Conservation (phyloP, 1,284 basidiomycete genomes). For the Cutaneotrichosporon daszewskae region DNA sequence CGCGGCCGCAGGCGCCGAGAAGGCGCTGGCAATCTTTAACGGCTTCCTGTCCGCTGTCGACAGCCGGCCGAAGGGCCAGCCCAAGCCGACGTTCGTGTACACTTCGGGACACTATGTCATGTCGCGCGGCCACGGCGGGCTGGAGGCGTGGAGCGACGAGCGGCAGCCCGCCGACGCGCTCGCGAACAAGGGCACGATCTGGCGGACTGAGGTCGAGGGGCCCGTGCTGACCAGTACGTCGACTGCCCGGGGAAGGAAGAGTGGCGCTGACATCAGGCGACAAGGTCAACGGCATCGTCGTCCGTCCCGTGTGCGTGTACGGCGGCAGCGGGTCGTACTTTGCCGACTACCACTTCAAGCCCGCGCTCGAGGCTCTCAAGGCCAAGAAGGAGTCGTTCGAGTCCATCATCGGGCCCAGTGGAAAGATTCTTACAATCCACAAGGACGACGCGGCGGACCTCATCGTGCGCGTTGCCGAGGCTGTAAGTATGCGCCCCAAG, state of each 20-base stretch:
- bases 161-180: slow-evolving; percentile 16
- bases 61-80: slow-evolving; percentile 2
- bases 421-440: slow-evolving; percentile 50
- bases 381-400: slow-evolving; percentile 46
- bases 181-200: slow-evolving; percentile 23
- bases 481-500: no score
- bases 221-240: slow-evolving; percentile 23
- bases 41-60: slow-evolving; percentile 1
- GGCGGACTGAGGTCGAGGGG: slow-evolving; percentile 32
- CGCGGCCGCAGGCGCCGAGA: slow-evolving; percentile 31
- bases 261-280: background rate
- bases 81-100: slow-evolving; percentile 49
- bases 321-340: slow-evolving; percentile 11
- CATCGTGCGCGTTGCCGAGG: slow-evolving; percentile 51
- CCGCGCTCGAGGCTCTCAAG: slow-evolving; percentile 35
- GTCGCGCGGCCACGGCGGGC: slow-evolving; percentile 31
- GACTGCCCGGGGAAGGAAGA: no score
- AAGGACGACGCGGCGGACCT: slow-evolving; percentile 55
- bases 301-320: slow-evolving; percentile 43
- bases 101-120: slow-evolving; percentile 54
- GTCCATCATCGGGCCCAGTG: slow-evolving; percentile 46
- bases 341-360: slow-evolving; percentile 42
- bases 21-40: slow-evolving; percentile 37
- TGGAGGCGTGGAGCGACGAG: slow-evolving; percentile 37
- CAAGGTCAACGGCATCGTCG: slow-evolving; percentile 15